These are phyloP conservation scores for Peronosclerospora sorghi DNA, from an alignment of 352 stramenopile species.

Conservation along the genomic window DNA sequence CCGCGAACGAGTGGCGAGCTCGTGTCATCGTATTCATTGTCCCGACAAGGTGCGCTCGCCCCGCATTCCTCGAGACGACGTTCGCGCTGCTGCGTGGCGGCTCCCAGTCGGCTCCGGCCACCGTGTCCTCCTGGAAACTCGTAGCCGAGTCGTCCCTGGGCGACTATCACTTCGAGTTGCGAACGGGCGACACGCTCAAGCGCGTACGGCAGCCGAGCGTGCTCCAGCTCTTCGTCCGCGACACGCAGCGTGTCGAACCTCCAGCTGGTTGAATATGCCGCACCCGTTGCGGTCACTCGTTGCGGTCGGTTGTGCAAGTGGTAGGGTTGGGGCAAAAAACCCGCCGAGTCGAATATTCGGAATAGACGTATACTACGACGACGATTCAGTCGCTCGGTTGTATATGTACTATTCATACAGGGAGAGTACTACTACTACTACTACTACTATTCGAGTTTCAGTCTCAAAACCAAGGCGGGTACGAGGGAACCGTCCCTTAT, in stretches of 20 bases:
- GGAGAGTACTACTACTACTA: too few species aligned
- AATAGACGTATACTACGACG: too few species aligned
- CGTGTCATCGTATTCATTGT: slow-evolving; percentile 58
- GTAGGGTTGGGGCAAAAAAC: too few species aligned
- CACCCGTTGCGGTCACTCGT: too few species aligned
- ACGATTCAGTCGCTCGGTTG: too few species aligned
- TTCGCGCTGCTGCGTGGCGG: slow-evolving; percentile 14
- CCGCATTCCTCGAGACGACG: slow-evolving; percentile 29
- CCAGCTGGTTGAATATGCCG: too few species aligned
- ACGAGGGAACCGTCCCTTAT: too few species aligned
- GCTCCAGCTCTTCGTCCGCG: slow-evolving; percentile 28
- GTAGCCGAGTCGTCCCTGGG: slow-evolving; percentile 21
- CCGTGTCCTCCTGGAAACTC: slow-evolving; percentile 17
- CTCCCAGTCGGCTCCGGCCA: neutral
- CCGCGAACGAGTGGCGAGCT: slow-evolving; percentile 34
- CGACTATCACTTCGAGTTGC: slow-evolving; percentile 50
- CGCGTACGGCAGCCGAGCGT: slow-evolving; percentile 57
- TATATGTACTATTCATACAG: too few species aligned
- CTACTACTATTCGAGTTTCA: neutral
- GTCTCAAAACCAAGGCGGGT: slow-evolving; percentile 5
- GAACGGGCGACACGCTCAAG: slow-evolving; percentile 19
- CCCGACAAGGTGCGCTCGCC: slow-evolving; percentile 37
- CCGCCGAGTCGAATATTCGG: too few species aligned
- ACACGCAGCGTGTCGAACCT: too few species aligned
- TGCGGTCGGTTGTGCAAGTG: too few species aligned